Base-by-base conservation (phyloP, 176 grass and related monocot genomes). In the Zea mays region DNA sequence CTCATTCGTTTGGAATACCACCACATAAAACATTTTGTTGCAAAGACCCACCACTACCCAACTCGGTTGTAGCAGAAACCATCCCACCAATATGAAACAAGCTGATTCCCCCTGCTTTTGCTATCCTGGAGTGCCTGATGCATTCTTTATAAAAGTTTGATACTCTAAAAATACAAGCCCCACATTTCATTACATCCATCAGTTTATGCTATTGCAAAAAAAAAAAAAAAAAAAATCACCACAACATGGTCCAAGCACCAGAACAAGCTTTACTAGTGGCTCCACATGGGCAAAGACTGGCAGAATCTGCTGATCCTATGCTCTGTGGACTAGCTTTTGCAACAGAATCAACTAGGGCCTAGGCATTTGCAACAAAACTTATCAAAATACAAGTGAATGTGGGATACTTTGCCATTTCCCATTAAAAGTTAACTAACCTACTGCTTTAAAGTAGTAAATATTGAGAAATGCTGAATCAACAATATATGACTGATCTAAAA, bases 401-500 rank as follows among this genome's bases (percentile, higher is more conserved):
- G 7, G 54, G 54, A 57, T 16, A 52, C 15, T 51, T 15, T 51
- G 5, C 13, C 48, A 51, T 51, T 51, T 49, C 15, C 13, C 48
- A 49, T 49, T 49, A 51, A 51, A 70, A 51, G 71, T 44, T 45
- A 52, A 51, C 8, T 49, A 49, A 27, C 27, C 38, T 70, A 60
- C 12, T 4, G 17, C 59, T 34, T 27, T 17, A 20, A 11, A 8
- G 10, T n/a, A 69, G 55, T 13, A 61, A 69, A 50, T 75, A 14
- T 70, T 40, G 9, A 47, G 37, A 63, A 76, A 37, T 64, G 33
- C 38, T 74, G 44, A 44, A 58, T 51, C 14, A 52, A 71, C 10
- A 79, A 62, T 16, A 50, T 42, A 51, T 17, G 44, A 72, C 12
- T 74, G 80, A 75, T n/a, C 37, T 4, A 3, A 12, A 54, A 71